Percentiles rank a stretch among this genome's conserved stretches.
phyloP scores from a whole-genome alignment of 441 rosid species.

The Oxalis stricta region DNA sequence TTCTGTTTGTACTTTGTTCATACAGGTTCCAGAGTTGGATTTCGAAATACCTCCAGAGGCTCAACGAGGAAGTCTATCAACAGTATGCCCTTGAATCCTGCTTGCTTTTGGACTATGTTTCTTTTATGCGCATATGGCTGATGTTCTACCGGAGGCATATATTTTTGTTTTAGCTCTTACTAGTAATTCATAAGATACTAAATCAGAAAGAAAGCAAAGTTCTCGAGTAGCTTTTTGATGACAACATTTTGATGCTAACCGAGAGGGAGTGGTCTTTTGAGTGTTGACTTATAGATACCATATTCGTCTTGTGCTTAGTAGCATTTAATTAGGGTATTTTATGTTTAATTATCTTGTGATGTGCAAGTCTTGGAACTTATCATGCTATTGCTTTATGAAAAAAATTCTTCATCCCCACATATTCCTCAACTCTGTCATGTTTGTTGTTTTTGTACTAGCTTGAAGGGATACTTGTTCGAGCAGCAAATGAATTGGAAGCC shows the following conservation, averaged over 20 bases:
- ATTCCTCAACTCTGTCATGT: conserved; percentile 1
- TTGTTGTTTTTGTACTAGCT: conserved; percentile 26
- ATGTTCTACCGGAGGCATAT: no score
- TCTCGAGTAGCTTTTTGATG: neutral
- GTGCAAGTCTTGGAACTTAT: neutral
- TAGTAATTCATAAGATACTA: no score
- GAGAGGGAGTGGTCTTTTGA: neutral
- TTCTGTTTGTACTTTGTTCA: neutral
- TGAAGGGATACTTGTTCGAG: conserved; percentile 73
- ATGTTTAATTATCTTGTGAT: neutral
- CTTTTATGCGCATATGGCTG: no score
- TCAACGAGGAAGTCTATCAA: conserved; percentile 84
- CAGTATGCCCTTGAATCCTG: conserved; percentile 36
- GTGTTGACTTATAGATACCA: no score
- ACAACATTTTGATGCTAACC: neutral
- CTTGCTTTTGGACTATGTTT: no score
- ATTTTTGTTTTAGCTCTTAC: no score
- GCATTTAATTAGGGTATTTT: neutral
- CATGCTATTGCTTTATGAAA: neutral
- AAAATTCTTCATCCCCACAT: neutral
- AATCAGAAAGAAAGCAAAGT: no score
- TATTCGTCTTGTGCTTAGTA: no score
- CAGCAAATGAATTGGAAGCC: conserved; percentile 70
- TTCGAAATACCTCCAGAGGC: conserved; percentile 98
- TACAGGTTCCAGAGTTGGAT: conserved; percentile 84